Evolutionary conservation across 2,329 filamentous ascomycete species (phyloP).

Genomic region (Diaporthe batatas): DNA sequence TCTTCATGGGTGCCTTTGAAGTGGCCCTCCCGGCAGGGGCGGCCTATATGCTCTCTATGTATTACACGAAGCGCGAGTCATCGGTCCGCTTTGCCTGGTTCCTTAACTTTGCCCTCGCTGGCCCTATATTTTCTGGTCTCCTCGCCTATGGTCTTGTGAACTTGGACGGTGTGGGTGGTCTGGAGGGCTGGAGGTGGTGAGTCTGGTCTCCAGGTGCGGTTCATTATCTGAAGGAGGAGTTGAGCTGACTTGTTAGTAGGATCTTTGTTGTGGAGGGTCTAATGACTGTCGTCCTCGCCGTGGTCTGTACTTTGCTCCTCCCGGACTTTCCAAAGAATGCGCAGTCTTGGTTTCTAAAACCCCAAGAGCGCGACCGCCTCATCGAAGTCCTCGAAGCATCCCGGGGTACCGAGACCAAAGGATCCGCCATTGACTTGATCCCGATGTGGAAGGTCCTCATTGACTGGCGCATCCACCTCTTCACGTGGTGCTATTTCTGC

Average conservation of each 20-base stretch:
- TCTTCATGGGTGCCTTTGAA: conserved; percentile 36
- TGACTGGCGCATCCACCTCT: conserved; percentile 50
- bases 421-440: conserved; percentile 45
- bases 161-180: conserved; percentile 56
- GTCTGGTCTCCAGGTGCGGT: not conserved
- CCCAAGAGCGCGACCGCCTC: conserved; percentile 46
- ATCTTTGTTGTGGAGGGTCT: conserved; percentile 59
- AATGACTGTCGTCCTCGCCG: conserved; percentile 44
- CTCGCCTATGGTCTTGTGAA: conserved; percentile 57
- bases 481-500: conserved; percentile 50
- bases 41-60: conserved; percentile 49
- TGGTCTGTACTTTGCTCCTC: conserved; percentile 45
- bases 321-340: conserved; percentile 49
- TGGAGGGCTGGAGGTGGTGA: conserved; percentile 57
- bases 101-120: conserved; percentile 54
- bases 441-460: conserved; percentile 47
- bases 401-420: conserved; percentile 46
- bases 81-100: conserved; percentile 50
- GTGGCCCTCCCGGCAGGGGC: conserved; percentile 49
- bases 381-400: conserved; percentile 45
- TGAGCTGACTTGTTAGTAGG: not conserved
- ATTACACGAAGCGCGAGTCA: conserved; percentile 48
- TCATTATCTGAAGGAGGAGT: too few species aligned
- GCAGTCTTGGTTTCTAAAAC: conserved; percentile 48
- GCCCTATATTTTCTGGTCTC: conserved; percentile 55